These are phyloP conservation scores for Exophiala aquamarina DNA, from an alignment of 2,329 filamentous ascomycete species.

Conservation along the genomic window DNA sequence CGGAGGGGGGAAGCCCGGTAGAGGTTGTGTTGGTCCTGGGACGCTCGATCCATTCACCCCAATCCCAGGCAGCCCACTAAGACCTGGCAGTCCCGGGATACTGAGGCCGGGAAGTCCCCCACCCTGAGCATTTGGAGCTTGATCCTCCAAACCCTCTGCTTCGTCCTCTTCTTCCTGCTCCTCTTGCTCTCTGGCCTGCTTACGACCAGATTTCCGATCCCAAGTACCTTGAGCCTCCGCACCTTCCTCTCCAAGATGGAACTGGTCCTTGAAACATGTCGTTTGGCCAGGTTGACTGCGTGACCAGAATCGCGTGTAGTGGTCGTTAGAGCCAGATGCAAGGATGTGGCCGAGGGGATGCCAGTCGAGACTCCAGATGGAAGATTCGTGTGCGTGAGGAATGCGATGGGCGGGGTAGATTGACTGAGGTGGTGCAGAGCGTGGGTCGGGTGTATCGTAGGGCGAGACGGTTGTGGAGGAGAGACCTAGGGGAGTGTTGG, in stretches of 20 bases:
- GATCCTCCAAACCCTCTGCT: conserved; percentile 86
- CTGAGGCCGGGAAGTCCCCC: conserved; percentile 18
- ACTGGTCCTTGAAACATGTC: conserved; percentile 84
- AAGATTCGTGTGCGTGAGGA: conserved; percentile 86
- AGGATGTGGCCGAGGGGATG: conserved; percentile 94
- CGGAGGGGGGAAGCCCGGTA: conserved; percentile 11
- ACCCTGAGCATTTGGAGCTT: conserved; percentile 52
- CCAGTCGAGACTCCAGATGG: conserved; percentile 98
- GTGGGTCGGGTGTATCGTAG: conserved; percentile 79
- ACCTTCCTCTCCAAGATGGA: conserved; percentile 90
- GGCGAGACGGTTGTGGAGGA: conserved; percentile 66
- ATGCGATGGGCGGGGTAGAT: conserved; percentile 88
- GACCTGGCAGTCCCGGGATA: conserved; percentile 22
- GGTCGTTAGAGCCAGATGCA: conserved; percentile 92
- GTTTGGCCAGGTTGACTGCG: conserved; percentile 76
- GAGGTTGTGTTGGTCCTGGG: conserved; percentile 24
- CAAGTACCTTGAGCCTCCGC: conserved; percentile 95
- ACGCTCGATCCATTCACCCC: conserved; percentile 6
- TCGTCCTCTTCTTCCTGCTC: conserved; percentile 93
- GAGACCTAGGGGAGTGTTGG: conserved; percentile 75
- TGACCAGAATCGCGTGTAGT: conserved; percentile 96
- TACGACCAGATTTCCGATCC: conserved; percentile 74
- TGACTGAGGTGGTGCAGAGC: conserved; percentile 79
- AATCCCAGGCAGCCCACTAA: conserved; percentile 8
- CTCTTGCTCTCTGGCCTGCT: conserved; percentile 84